Base-by-base conservation (phyloP, 1,284 basidiomycete species). In the Cerioporus squamosus region DNA sequence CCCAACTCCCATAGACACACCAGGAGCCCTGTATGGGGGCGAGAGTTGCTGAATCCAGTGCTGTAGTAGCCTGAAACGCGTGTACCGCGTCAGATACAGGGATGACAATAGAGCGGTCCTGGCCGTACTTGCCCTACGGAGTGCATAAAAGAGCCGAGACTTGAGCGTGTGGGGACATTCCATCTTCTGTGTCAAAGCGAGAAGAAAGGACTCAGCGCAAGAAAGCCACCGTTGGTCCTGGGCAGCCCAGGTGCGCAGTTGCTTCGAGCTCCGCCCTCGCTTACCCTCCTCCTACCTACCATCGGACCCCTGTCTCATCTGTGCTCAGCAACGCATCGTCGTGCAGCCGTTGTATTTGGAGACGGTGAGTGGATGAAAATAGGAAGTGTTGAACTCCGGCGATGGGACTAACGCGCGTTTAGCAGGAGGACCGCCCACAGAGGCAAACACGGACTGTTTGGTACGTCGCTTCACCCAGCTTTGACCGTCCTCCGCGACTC, bases 371-470 rank as follows among this genome's bases (percentile, higher is more conserved):
- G 20, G 39, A 54, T 22, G 36, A 44, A 47, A 26, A 40, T 59
- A 43, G 54, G 23, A 5, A 39, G 20, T 10, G 40, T 38, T 20
- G 45, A 49, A 36, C 29, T 15, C 6, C n/a, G 8, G 43, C 36
- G 23, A n/a, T 9, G 38, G 29, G 44, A 49, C 56, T 59, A 33
- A 62, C 51, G 51, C 51, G 40, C 39, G 40, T 51, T 29, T 52
- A 18, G 43, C 15, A 51, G 55, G 48, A 47, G 52, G 47, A 43
- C 45, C 62, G 45, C 62, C 62, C 59, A 63, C 62, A 64, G 48
- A n/a, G 46, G 47, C 59, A 64, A 64, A 64, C 56, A 64, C n/a
- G 29, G 10, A 7, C 20, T 53, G 53, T 63, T 59, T 55, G 62
- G 62, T 64, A 22, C 5, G 52, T 55, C 36, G 55, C 53, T 44